Conservation (phyloP, 2,329 filamentous ascomycete genomes). For the Monilinia fructigena region DNA sequence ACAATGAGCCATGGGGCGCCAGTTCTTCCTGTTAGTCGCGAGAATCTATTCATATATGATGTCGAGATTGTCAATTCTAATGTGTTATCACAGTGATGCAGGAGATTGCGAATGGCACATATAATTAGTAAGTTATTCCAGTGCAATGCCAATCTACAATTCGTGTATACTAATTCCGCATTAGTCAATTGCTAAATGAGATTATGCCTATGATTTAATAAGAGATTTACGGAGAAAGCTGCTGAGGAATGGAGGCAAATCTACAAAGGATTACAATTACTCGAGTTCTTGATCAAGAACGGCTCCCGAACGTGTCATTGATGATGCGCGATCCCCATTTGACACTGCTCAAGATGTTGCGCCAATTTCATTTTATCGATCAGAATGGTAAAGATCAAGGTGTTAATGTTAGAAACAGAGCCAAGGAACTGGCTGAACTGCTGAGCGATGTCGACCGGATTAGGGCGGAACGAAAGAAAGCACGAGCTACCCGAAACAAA, state of each 20-base stretch:
- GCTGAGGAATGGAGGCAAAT: slow-evolving; percentile 99
- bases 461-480: slow-evolving; percentile 81
- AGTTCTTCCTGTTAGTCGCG: slow-evolving; percentile 26
- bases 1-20: slow-evolving; percentile 90
- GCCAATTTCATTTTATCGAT: slow-evolving; percentile 97
- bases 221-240: slow-evolving; percentile 96
- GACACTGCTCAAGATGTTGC: slow-evolving; percentile 94
- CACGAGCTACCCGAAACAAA: slow-evolving; percentile 84
- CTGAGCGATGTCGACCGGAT: slow-evolving; percentile 89
- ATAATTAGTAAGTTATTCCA: slow-evolving; percentile 84
- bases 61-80: slow-evolving; percentile 7
- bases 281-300: slow-evolving; percentile 97
- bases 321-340: slow-evolving; percentile 95
- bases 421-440: slow-evolving; percentile 94
- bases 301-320: slow-evolving; percentile 96
- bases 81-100: slow-evolving; percentile 62
- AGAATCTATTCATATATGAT: slow-evolving; percentile 10
- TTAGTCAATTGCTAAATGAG: slow-evolving; percentile 91
- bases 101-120: slow-evolving; percentile 96
- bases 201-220: slow-evolving; percentile 99
- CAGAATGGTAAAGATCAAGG: slow-evolving; percentile 97
- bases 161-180: slow-evolving; percentile 24
- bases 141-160: slow-evolving; percentile 40
- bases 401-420: slow-evolving; percentile 93
- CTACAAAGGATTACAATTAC: slow-evolving; percentile 94